Evolutionary conservation across 441 rosid species (phyloP).

Genomic region (Eruca vesicaria): DNA sequence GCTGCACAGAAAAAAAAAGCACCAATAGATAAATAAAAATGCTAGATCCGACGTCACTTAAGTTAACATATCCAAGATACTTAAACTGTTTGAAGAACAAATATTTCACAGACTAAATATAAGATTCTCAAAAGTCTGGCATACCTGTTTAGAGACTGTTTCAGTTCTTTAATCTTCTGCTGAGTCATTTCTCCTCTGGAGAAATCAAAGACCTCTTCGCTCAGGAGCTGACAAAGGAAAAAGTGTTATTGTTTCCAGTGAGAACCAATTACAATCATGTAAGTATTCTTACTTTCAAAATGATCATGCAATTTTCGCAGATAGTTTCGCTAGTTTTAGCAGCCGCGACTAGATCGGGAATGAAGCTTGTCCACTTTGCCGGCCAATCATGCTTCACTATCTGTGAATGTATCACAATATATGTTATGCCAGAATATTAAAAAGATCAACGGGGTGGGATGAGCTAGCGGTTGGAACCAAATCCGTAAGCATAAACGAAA

Average conservation of each 20-base stretch:
- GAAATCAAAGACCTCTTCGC: conserved; percentile 99
- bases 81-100: not conserved
- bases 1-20: conserved; percentile 54
- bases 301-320: conserved; percentile 37
- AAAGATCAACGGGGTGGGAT: not conserved
- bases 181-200: conserved; percentile 99
- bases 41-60: not conserved
- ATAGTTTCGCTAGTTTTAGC: conserved; percentile 99
- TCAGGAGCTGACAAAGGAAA: conserved; percentile 63
- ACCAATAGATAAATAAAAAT: not conserved
- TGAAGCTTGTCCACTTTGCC: conserved; percentile 94
- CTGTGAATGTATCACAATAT: conserved; percentile 41
- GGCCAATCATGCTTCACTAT: conserved; percentile 99
- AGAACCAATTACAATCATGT: conserved; percentile 2
- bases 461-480: not conserved
- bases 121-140: not conserved
- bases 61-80: not conserved
- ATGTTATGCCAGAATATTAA: conserved; percentile 7
- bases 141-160: conserved; percentile 94
- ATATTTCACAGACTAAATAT: not conserved
- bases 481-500: not conserved
- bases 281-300: conserved; percentile 69
- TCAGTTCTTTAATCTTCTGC: conserved; percentile 96
- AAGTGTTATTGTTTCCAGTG: conserved; percentile 25
- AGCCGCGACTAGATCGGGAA: conserved; percentile 99